Conservation (phyloP, 495 filamentous ascomycete genomes). For the Aeminium ludgeri region DNA sequence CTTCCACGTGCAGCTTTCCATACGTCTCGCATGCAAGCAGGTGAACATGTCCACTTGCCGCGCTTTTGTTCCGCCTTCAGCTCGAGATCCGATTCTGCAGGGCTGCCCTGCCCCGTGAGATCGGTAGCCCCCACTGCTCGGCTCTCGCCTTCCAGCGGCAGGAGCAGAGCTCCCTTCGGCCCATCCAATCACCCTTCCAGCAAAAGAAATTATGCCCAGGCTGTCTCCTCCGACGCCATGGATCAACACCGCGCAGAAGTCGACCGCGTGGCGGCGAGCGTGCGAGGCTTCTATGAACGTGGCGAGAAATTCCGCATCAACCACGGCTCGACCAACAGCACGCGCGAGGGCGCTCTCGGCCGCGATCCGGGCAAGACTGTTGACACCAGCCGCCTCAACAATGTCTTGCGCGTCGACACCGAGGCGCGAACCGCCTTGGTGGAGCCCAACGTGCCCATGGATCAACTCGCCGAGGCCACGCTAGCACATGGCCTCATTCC, state of each 20-base stretch:
- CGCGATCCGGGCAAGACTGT: conserved; percentile 31
- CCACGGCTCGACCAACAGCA: conserved; percentile 21
- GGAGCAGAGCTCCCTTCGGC: too few species aligned
- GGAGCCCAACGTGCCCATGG: conserved; percentile 53
- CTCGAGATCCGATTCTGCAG: too few species aligned
- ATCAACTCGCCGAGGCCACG: conserved; percentile 38
- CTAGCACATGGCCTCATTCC: conserved; percentile 37
- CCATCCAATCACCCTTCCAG: too few species aligned
- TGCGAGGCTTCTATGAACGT: conserved; percentile 6
- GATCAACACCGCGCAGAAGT: not conserved
- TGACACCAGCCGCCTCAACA: conserved; percentile 31
- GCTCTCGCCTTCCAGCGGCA: too few species aligned
- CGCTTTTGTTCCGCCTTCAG: too few species aligned
- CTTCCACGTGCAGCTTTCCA: too few species aligned
- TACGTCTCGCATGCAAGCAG: too few species aligned
- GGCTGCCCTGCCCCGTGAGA: too few species aligned
- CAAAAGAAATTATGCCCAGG: too few species aligned
- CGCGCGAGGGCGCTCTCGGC: conserved; percentile 19
- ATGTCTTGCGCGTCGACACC: conserved; percentile 28
- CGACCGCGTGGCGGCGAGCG: not conserved
- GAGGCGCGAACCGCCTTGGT: conserved; percentile 28
- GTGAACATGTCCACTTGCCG: too few species aligned
- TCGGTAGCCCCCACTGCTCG: too few species aligned
- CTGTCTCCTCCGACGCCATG: too few species aligned
- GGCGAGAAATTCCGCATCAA: conserved; percentile 15